Percentiles rank a stretch among this genome's conserved stretches.
Evolutionary conservation across 2,329 filamentous ascomycete species (phyloP).

Genomic region (Xylaria sp.): DNA sequence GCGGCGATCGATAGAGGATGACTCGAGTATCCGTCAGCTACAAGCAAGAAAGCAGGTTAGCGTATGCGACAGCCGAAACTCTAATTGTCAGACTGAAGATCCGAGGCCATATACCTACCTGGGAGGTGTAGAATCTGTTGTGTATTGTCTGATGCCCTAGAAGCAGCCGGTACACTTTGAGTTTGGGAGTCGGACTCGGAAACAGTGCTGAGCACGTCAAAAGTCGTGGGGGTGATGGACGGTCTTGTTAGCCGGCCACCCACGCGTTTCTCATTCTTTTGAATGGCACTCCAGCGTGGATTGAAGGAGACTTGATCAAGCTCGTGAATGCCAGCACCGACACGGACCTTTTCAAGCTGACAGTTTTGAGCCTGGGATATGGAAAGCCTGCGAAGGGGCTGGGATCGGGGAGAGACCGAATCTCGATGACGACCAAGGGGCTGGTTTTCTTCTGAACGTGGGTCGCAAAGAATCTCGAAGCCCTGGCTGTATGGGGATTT

Average conservation of each 20-base stretch:
- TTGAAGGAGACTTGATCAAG: conserved; percentile 23
- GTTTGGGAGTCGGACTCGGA: conserved; percentile 36
- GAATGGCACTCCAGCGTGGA: conserved; percentile 21
- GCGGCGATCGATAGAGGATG: conserved; percentile 40
- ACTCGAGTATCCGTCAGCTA: conserved; percentile 35
- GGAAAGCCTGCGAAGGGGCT: conserved; percentile 40
- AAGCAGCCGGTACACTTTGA: conserved; percentile 20
- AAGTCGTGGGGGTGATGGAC: conserved; percentile 36
- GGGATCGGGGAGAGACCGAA: conserved; percentile 21
- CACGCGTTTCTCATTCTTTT: conserved; percentile 27
- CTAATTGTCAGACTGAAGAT: neutral
- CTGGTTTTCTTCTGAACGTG: conserved; percentile 33
- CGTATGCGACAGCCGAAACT: neutral
- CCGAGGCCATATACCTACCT: conserved; percentile 32
- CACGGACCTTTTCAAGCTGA: conserved; percentile 42
- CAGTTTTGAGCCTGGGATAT: conserved; percentile 40
- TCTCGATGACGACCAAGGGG: conserved; percentile 18
- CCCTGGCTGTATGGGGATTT: conserved; percentile 27
- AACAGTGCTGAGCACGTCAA: conserved; percentile 40
- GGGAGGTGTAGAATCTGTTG: conserved; percentile 35
- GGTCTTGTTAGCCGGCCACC: conserved; percentile 35
- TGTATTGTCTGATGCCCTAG: conserved; percentile 26
- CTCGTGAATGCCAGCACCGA: conserved; percentile 24
- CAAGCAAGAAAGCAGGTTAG: conserved; percentile 19
- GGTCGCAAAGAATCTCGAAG: conserved; percentile 39